These are phyloP conservation scores for Pelargonium myrrhifolium DNA, from an alignment of 441 rosid species.

Conservation along the genomic window DNA sequence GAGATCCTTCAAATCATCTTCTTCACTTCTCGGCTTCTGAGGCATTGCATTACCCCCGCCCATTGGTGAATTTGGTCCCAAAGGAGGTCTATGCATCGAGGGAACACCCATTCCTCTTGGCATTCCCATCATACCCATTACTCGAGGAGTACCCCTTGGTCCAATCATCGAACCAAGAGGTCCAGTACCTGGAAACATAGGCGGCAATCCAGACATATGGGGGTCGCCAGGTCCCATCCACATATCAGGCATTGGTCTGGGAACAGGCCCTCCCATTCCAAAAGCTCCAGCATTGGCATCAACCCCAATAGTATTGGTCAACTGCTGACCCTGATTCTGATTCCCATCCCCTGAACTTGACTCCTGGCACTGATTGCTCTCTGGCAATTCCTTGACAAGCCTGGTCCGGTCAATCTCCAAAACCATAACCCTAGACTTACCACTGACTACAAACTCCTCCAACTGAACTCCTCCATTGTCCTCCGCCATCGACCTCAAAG, in stretches of 20 bases:
- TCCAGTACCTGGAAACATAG: conserved; percentile 16
- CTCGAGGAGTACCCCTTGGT: conserved; percentile 18
- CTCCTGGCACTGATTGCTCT: conserved; percentile 39
- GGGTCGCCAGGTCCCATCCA: conserved; percentile 60
- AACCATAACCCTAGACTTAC: conserved; percentile 81
- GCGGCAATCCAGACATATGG: conserved; percentile 5
- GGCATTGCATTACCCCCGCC: conserved; percentile 4
- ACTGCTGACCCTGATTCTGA: conserved; percentile 18
- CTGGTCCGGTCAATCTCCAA: conserved; percentile 62
- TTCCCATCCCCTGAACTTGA: conserved; percentile 19
- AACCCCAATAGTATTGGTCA: conserved; percentile 17
- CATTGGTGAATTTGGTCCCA: conserved; percentile 9
- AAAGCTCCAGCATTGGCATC: conserved; percentile 16
- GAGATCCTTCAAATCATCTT: conserved; percentile 82
- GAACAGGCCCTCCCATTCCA: conserved; percentile 36
- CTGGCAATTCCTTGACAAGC: conserved; percentile 69
- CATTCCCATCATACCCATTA: conserved; percentile 30
- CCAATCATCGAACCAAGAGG: conserved; percentile 15
- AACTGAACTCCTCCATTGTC: conserved; percentile 74
- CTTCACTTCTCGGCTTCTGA: conserved; percentile 55
- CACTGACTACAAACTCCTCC: conserved; percentile 77
- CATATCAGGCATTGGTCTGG: conserved; percentile 46
- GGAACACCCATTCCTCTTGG: conserved; percentile 23
- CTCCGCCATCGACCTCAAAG: conserved; percentile 75
- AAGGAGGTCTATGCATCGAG: conserved; percentile 24